Evolutionary conservation across 164 flowering plant genomes (phyloP).

Genomic region (Aristolochia contorta): DNA sequence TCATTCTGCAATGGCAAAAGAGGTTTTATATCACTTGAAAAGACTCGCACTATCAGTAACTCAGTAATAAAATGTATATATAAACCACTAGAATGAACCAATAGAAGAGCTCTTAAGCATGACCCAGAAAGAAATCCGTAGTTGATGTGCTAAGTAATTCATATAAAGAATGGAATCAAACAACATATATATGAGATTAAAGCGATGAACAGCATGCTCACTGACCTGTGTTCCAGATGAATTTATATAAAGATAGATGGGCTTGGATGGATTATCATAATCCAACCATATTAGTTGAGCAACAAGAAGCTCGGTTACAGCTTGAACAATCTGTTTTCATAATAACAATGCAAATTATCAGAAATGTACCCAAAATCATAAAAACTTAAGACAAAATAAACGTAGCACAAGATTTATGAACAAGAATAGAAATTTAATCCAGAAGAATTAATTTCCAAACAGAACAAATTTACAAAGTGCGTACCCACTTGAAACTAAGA

Average conservation of each 20-base stretch:
- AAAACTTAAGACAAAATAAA: neutral
- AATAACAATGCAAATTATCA: neutral
- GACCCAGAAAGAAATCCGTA: neutral
- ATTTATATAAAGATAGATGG: slow-evolving; percentile 79
- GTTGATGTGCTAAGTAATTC: neutral
- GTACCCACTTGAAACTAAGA: slow-evolving; percentile 1
- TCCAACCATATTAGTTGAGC: slow-evolving; percentile 87
- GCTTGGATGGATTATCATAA: slow-evolving; percentile 63
- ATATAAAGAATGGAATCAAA: neutral
- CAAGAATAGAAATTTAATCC: neutral
- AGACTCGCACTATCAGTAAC: no score
- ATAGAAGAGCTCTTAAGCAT: neutral
- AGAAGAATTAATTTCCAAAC: neutral
- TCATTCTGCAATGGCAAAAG: slow-evolving; percentile 44
- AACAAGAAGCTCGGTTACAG: slow-evolving; percentile 84
- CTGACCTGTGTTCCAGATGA: slow-evolving; percentile 91
- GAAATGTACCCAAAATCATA: neutral
- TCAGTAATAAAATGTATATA: no score
- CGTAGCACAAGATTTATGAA: no score
- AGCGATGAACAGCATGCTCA: neutral
- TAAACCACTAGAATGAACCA: no score
- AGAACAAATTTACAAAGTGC: neutral
- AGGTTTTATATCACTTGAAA: neutral
- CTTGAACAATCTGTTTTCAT: slow-evolving; percentile 48
- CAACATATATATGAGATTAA: neutral